phyloP scores from a whole-genome alignment of 1,139 yeast genomes.

The Suhomyces maxii region DNA sequence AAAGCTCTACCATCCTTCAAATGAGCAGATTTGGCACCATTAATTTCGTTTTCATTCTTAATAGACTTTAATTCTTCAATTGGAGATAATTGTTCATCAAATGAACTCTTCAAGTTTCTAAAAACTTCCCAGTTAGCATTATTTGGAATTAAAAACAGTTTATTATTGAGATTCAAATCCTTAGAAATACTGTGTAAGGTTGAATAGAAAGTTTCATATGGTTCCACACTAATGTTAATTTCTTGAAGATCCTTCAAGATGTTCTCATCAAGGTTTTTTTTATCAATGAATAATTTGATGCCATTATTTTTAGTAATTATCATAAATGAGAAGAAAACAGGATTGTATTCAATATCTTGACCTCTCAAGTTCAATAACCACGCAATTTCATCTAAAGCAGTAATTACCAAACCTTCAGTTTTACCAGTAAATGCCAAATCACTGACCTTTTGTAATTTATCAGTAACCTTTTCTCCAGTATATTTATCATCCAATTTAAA shows the following conservation, averaged over 20 bases:
- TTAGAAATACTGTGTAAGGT: conserved; percentile 47
- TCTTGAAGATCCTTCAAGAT: conserved; percentile 26
- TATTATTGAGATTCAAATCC: conserved; percentile 37
- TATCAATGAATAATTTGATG: conserved; percentile 62
- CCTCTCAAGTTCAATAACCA: conserved; percentile 93
- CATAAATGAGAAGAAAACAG: conserved; percentile 84
- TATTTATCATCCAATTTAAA: conserved; percentile 44
- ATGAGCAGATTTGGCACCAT: conserved; percentile 78
- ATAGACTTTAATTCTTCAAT: conserved; percentile 75
- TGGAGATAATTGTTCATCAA: conserved; percentile 53
- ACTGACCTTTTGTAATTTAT: conserved; percentile 49
- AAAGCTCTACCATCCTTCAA: conserved; percentile 86
- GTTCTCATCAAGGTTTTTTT: conserved; percentile 17
- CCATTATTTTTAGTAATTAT: conserved; percentile 52
- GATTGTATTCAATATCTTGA: conserved; percentile 79
- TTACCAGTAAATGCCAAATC: conserved; percentile 42
- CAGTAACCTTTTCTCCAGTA: conserved; percentile 48
- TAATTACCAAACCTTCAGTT: conserved; percentile 53
- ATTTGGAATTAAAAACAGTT: conserved; percentile 59
- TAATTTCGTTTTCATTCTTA: conserved; percentile 71
- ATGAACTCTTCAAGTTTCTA: conserved; percentile 45
- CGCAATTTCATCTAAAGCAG: conserved; percentile 87
- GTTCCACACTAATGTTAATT: conserved; percentile 46
- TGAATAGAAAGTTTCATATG: conserved; percentile 59
- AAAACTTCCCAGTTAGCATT: conserved; percentile 82